Evolutionary conservation across 768 basidiomycete genomes (phyloP).

Genomic region (Cyclocybe cylindracea): DNA sequence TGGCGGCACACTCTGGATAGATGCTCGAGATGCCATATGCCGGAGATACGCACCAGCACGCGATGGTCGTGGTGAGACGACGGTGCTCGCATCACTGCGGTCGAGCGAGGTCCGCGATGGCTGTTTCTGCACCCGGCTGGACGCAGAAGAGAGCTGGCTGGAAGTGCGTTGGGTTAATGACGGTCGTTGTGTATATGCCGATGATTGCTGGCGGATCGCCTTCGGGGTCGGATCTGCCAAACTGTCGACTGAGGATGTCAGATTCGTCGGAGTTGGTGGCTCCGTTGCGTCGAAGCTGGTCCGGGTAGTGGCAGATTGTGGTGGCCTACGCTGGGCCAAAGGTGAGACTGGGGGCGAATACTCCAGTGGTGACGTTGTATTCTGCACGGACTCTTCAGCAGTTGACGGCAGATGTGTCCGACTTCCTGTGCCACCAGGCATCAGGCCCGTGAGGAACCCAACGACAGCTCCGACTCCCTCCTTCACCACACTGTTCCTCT

Average conservation of each 20-base stretch:
- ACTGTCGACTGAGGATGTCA: conserved; percentile 37
- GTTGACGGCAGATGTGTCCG: conserved; percentile 10
- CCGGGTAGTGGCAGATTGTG: conserved; percentile 13
- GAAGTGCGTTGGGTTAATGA: conserved; percentile 7
- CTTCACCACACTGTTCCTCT: conserved; percentile 38
- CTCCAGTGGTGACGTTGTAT: conserved; percentile 16
- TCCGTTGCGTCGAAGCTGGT: conserved; percentile 19
- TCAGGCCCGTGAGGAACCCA: conserved; percentile 64
- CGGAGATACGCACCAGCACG: conserved; percentile 70
- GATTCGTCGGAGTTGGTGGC: conserved; percentile 26
- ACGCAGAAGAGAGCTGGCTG: conserved; percentile 6
- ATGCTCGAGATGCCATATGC: conserved; percentile 56
- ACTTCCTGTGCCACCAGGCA: conserved; percentile 39
- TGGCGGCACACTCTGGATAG: conserved; percentile 43
- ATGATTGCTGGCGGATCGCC: conserved; percentile 8
- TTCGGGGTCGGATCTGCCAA: conserved; percentile 26
- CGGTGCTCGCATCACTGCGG: conserved; percentile 24
- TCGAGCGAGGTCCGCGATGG: conserved; percentile 23
- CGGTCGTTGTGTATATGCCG: conserved; percentile 11
- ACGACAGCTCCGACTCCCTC: conserved; percentile 65
- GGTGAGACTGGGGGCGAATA: conserved; percentile 36
- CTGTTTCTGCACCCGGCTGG: conserved; percentile 15
- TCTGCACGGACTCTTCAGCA: not conserved
- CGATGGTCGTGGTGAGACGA: conserved; percentile 39
- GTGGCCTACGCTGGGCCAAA: conserved; percentile 20